phyloP scores from a whole-genome alignment of 768 basidiomycete species.

The Leccinum uliginosum region DNA sequence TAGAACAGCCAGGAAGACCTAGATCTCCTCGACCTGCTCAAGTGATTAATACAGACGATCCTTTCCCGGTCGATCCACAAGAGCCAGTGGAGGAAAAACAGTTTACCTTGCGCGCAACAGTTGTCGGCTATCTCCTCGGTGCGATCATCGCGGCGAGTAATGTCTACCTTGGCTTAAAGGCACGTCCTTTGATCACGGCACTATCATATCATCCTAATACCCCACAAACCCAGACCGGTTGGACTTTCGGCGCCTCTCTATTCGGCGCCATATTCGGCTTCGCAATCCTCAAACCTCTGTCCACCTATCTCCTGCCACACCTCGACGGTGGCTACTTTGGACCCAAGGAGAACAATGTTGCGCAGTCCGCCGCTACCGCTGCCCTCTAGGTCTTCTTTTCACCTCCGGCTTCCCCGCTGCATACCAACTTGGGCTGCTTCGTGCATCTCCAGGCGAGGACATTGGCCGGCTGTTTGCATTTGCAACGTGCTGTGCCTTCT shows the following conservation, averaged over 20 bases:
- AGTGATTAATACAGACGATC: conserved; percentile 1
- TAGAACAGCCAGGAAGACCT: conserved; percentile 6
- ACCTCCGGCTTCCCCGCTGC: neutral
- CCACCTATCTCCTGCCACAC: neutral
- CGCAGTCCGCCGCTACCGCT: neutral
- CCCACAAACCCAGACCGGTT: neutral
- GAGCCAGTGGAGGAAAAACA: neutral
- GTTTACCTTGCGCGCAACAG: neutral
- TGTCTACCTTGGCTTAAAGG: conserved; percentile 3
- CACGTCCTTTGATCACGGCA: neutral
- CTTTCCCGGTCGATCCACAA: neutral
- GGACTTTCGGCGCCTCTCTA: neutral
- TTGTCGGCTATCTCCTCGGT: neutral
- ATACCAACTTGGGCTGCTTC: neutral
- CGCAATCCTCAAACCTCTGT: neutral
- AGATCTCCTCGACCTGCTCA: neutral
- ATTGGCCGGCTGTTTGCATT: neutral
- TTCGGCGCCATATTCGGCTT: conserved; percentile 2
- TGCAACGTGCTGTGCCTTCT: neutral
- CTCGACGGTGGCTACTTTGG: neutral
- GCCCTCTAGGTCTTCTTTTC: neutral
- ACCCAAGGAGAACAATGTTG: conserved; percentile 2
- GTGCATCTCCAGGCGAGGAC: neutral
- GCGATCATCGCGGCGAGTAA: neutral
- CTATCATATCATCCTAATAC: neutral